A percentile compares a stretch with the other conserved stretches of the same genome.
These are phyloP conservation scores for Colletotrichum lini DNA, from an alignment of 2,329 filamentous ascomycete genomes.

Conservation along the genomic window DNA sequence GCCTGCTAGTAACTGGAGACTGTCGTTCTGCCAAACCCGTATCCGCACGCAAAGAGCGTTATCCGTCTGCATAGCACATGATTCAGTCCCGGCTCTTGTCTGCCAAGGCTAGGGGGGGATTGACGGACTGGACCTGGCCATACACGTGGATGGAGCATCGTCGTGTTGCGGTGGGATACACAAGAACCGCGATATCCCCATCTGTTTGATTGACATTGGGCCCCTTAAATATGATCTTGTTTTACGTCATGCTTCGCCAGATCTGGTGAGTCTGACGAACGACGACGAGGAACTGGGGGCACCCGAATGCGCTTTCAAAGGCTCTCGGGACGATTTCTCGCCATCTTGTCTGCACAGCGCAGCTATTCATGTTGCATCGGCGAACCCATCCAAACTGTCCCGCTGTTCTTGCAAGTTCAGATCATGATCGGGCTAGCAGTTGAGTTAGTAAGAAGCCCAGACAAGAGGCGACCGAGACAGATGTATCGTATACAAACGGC, in stretches of 20 bases:
- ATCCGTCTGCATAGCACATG: background rate
- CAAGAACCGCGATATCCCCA: background rate
- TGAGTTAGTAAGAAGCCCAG: background rate
- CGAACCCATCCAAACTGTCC: background rate
- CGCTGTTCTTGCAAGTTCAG: conserved; percentile 8
- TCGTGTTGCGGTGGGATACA: background rate
- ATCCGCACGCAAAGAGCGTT: no score
- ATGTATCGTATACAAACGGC: conserved; percentile 22
- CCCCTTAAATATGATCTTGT: conserved; percentile 28
- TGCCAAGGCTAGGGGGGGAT: background rate
- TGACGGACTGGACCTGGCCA: background rate
- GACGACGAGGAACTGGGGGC: background rate
- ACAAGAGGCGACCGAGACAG: background rate
- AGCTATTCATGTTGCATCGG: background rate
- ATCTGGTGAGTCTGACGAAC: conserved; percentile 26
- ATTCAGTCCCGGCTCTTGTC: conserved; percentile 17
- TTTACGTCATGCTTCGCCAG: conserved; percentile 33
- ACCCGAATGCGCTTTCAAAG: background rate
- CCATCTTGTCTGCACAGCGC: conserved; percentile 1
- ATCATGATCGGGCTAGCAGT: background rate
- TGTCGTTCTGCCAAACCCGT: background rate
- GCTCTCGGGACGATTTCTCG: background rate
- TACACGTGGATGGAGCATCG: conserved; percentile 4
- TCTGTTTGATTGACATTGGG: conserved; percentile 22
- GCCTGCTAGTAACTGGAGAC: background rate